Conservation (phyloP, 129 eudicot species). For the Chrysanthemum lavandulifolium region DNA sequence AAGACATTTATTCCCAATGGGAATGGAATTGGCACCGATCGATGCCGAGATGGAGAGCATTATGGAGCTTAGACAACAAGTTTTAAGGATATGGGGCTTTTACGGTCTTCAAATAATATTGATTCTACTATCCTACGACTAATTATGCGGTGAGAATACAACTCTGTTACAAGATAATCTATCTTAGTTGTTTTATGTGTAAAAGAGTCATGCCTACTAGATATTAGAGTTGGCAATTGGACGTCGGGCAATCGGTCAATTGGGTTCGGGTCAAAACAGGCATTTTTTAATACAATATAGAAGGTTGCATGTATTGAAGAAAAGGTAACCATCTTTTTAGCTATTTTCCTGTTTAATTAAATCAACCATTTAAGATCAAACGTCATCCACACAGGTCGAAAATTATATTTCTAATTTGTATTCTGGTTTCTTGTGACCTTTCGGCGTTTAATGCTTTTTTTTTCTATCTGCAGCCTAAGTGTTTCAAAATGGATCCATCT, state of each 20-base stretch:
- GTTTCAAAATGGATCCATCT: constrained; percentile 90
- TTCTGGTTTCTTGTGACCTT: no score
- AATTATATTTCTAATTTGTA: no score
- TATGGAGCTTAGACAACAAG: constrained; percentile 92
- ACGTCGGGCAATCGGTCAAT: background rate
- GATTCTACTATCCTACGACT: constrained; percentile 87
- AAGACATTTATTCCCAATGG: constrained; percentile 48
- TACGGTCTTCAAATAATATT: constrained; percentile 57
- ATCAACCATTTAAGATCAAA: no score
- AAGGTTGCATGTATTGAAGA: no score
- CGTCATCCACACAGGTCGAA: no score
- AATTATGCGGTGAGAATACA: constrained; percentile 54
- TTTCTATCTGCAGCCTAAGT: constrained; percentile 45
- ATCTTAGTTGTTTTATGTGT: background rate
- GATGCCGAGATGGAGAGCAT: constrained; percentile 55
- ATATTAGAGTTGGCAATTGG: constrained; percentile 1
- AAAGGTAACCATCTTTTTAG: no score
- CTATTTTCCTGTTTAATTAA: no score
- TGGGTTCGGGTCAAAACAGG: background rate
- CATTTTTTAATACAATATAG: background rate
- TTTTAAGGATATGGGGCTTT: constrained; percentile 82
- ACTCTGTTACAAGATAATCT: constrained; percentile 7
- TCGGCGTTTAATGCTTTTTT: background rate
- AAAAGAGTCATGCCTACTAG: background rate
- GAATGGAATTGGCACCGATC: constrained; percentile 43